Conservation (phyloP, 2,329 filamentous ascomycete genomes). For the Phialocephala sp. region DNA sequence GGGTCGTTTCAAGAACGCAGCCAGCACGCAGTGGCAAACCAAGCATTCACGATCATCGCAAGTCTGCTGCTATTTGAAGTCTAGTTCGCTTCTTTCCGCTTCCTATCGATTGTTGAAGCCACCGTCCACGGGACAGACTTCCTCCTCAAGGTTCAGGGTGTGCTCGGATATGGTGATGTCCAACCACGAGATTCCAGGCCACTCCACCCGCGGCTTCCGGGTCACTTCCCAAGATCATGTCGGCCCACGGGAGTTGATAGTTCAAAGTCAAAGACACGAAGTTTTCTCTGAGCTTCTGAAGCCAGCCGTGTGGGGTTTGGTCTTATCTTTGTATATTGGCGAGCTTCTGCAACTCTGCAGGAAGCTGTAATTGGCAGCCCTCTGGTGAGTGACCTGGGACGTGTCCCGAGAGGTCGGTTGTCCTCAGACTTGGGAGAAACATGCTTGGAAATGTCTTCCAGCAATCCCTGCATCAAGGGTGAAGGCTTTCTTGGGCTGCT, state of each 20-base stretch:
- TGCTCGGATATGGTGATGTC: constrained; percentile 15
- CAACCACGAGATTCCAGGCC: constrained; percentile 10
- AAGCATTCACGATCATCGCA: constrained; percentile 10
- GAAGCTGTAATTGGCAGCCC: constrained; percentile 10
- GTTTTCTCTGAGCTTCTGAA: background rate
- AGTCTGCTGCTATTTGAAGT: constrained; percentile 18
- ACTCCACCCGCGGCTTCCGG: constrained; percentile 29
- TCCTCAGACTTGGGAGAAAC: constrained; percentile 18
- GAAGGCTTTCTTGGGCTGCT: constrained; percentile 3
- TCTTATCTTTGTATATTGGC: constrained; percentile 12
- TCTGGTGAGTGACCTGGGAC: constrained; percentile 10
- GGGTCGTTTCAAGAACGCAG: constrained; percentile 19
- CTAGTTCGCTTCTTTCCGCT: constrained; percentile 33
- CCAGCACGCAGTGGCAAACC: constrained; percentile 7
- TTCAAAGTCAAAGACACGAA: constrained; percentile 8
- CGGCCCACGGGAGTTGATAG: constrained; percentile 23
- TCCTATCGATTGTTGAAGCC: constrained; percentile 31
- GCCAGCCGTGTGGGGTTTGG: constrained; percentile 15
- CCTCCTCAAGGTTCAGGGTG: background rate
- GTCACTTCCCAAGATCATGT: constrained; percentile 19
- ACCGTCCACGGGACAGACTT: constrained; percentile 1
- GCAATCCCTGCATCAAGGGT: constrained; percentile 11
- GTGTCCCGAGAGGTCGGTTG: constrained; percentile 23
- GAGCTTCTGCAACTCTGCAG: constrained; percentile 13
- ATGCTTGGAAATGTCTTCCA: constrained; percentile 14